These are phyloP conservation scores for Pharus latifolius DNA, from an alignment of 176 grass and related monocot genomes.

Conservation along the genomic window DNA sequence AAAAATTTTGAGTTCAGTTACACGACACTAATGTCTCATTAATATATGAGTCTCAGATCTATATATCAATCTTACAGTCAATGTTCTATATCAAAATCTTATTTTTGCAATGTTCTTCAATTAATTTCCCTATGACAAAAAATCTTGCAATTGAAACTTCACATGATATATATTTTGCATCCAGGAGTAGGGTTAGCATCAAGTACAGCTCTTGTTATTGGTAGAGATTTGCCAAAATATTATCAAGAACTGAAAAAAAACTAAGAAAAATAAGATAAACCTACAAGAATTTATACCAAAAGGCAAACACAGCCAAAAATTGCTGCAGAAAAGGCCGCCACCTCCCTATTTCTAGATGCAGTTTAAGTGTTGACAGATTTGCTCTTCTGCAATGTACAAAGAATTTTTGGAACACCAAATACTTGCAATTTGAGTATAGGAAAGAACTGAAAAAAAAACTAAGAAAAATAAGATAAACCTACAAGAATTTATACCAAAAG, in stretches of 20 bases:
- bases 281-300: neutral
- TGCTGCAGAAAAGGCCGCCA: neutral
- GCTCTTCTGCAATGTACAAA: neutral
- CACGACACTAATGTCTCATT: no score
- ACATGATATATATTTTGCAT: no score
- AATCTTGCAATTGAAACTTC: no score
- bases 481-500: neutral
- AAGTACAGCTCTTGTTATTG: no score
- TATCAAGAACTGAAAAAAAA: neutral
- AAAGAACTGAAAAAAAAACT: neutral
- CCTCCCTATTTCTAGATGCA: slow-evolving; percentile 1
- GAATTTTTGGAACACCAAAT: neutral
- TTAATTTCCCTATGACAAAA: no score
- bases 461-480: neutral
- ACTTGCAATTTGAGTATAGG: neutral
- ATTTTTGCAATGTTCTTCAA: no score
- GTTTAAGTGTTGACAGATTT: slow-evolving; percentile 5
- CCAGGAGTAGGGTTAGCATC: no score
- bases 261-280: neutral
- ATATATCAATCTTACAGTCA: no score
- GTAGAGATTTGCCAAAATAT: no score
- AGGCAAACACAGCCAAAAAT: neutral
- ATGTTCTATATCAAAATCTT: no score
- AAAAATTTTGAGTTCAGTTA: no score
- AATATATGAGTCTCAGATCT: no score